These are phyloP conservation scores for Aspergillus bertholletiae DNA, from an alignment of 495 filamentous ascomycete species.

Conservation along the genomic window DNA sequence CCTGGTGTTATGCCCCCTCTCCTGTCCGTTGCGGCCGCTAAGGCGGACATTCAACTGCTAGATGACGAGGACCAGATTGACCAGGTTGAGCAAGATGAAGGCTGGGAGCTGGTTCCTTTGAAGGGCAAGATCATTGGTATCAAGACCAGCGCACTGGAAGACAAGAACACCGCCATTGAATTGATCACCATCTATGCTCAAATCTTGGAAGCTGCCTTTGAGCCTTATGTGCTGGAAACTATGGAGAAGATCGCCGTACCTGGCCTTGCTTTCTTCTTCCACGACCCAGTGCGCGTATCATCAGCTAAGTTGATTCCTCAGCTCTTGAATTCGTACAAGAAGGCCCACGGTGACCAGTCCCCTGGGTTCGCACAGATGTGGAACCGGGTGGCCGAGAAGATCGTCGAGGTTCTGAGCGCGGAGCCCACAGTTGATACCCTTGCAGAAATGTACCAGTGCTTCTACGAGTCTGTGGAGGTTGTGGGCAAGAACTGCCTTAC, in stretches of 20 bases:
- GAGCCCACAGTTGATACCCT: slow-evolving; percentile 96
- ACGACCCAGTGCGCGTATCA: slow-evolving; percentile 93
- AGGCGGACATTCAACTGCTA: slow-evolving; percentile 94
- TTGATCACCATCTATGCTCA: slow-evolving; percentile 96
- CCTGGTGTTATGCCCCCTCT: slow-evolving; percentile 92
- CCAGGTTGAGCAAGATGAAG: slow-evolving; percentile 89
- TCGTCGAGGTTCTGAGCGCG: slow-evolving; percentile 89
- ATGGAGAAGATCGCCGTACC: slow-evolving; percentile 96
- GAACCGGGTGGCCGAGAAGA: slow-evolving; percentile 79
- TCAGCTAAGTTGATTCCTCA: slow-evolving; percentile 94
- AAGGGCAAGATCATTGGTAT: slow-evolving; percentile 98
- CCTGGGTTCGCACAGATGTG: slow-evolving; percentile 74
- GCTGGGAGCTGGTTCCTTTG: slow-evolving; percentile 95
- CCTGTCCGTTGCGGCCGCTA: slow-evolving; percentile 84
- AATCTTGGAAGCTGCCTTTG: slow-evolving; percentile 85
- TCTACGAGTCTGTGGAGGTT: slow-evolving; percentile 97
- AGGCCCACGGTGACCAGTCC: slow-evolving; percentile 74
- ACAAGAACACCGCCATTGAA: slow-evolving; percentile 99
- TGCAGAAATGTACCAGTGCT: slow-evolving; percentile 99
- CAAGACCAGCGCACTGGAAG: slow-evolving; percentile 92
- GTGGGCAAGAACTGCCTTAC: slow-evolving; percentile 80
- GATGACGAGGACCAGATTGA: slow-evolving; percentile 95
- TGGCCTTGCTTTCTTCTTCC: slow-evolving; percentile 97
- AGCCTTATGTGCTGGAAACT: slow-evolving; percentile 85
- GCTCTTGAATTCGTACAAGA: slow-evolving; percentile 90